Percentiles rank a stretch among this genome's conserved stretches.
Evolutionary conservation across 768 basidiomycete species (phyloP).

Genomic region (Termitomyces sp.): DNA sequence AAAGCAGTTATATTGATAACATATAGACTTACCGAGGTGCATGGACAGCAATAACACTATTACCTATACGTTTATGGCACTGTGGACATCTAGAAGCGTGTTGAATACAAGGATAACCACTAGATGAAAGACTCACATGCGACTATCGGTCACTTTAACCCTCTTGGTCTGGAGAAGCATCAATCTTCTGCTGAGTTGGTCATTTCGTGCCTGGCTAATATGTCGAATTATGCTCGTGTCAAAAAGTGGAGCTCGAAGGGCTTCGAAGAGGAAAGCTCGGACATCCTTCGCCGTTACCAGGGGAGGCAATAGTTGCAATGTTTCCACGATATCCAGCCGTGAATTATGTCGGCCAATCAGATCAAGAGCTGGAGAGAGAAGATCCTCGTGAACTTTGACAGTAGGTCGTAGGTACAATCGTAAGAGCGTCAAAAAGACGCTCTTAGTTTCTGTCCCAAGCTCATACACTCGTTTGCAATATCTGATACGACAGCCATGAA

Average conservation of each 20-base stretch:
- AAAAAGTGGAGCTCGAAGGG: conserved; percentile 60
- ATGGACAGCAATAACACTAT: conserved; percentile 92
- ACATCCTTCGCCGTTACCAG: conserved; percentile 83
- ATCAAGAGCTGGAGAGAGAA: conserved; percentile 81
- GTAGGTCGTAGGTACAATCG: conserved; percentile 83
- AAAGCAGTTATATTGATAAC: neutral
- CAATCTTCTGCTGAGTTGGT: conserved; percentile 67
- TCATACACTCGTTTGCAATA: conserved; percentile 86
- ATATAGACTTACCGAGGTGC: conserved; percentile 60
- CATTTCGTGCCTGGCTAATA: conserved; percentile 69
- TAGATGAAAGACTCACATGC: conserved; percentile 62
- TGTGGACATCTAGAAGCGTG: conserved; percentile 72
- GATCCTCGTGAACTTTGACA: conserved; percentile 40
- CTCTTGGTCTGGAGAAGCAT: conserved; percentile 75
- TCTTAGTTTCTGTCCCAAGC: conserved; percentile 44
- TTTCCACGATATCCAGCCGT: conserved; percentile 76
- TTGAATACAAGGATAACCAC: conserved; percentile 1
- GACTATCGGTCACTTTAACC: conserved; percentile 86
- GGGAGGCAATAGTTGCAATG: conserved; percentile 84
- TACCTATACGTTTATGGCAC: conserved; percentile 91
- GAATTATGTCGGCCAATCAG: conserved; percentile 82
- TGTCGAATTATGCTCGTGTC: conserved; percentile 66
- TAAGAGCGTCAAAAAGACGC: conserved; percentile 81
- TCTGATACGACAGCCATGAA: conserved; percentile 32
- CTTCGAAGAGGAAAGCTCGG: conserved; percentile 68